A percentile compares a stretch with the other conserved stretches of the same genome.
phyloP scores from a whole-genome alignment of 2,329 filamentous ascomycete species.

The Septoria linicola region DNA sequence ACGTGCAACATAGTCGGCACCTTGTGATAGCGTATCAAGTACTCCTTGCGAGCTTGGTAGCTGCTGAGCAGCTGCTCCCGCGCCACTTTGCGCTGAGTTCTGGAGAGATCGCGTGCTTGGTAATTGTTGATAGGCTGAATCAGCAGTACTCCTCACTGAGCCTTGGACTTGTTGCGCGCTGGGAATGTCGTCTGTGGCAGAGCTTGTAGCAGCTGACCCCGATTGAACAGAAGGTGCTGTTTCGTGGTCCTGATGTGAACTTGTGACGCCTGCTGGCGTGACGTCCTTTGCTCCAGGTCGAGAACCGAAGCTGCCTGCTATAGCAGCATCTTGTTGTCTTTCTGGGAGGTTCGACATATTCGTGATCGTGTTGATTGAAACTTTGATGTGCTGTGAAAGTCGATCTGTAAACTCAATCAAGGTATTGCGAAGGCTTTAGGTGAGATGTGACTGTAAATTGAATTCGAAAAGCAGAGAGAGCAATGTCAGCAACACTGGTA shows the following conservation, averaged over 20 bases:
- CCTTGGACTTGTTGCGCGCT: constrained; percentile 3
- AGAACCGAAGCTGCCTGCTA: constrained; percentile 8
- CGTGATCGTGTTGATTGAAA: background rate
- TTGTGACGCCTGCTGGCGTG: constrained; percentile 9
- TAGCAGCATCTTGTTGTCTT: constrained; percentile 14
- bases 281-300: constrained; percentile 10
- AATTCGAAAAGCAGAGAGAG: no score
- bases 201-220: constrained; percentile 7
- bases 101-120: constrained; percentile 6
- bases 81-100: no score
- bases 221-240: background rate
- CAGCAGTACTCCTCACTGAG: background rate
- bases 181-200: constrained; percentile 12
- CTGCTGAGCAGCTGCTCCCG: no score
- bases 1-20: no score
- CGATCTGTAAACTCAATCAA: no score
- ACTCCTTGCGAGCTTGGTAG: no score
- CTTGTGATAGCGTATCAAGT: no score
- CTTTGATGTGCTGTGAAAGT: background rate
- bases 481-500: no score
- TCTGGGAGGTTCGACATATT: constrained; percentile 8
- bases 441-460: no score
- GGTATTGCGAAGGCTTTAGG: no score
- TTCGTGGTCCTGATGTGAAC: background rate
- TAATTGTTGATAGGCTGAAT: constrained; percentile 5